Evolutionary conservation across 768 basidiomycete genomes (phyloP), one percentile per base, ranked within the genome.

Genomic region (Hygrophorus russula): DNA sequence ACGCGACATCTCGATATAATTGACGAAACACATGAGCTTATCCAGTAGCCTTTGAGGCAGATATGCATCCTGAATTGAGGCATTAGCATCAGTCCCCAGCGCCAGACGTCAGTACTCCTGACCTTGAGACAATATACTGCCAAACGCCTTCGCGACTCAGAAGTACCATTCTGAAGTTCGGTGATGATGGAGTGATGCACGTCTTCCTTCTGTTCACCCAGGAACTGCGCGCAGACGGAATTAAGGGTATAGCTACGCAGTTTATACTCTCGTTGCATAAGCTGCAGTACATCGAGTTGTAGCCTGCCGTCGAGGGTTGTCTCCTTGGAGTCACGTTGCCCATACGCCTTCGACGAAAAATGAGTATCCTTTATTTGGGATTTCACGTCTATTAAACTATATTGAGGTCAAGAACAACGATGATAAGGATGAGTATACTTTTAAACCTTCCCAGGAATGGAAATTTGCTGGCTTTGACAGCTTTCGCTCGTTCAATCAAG

Each of bases 121-220:
- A 87, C 93, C 79, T 99, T 99, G 55, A 99, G 64, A 67, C 96
- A 99, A 63, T 99, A 99, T 9, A 99, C 91, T 2, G 96, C 96
- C 44, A 98, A 63, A 36, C 96, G 82, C 32, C 96, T 70, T 37
- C 96, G 65, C 2, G 91, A 92, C 60, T 99, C 94, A 0, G 92
- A 74, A 0, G 88, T 94, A 53, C 94, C 93, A 53, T 98, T 98
- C 61, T 99, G 96, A 36, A 99, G 64, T 39, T 98, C 93, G 0
- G 96, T 97, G 53, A 99, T 99, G 49, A 96, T 91, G 1, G 94
- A 98, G 58, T 98, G 82, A 55, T 98, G 96, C 14, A 99, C 96
- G 50, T 99, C 96, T 59, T 99, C 96, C 59, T 99, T 99, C 61
- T 99, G 96, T 61, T 99, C 96, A 20, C 92, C 93, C 3, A 99